These are phyloP conservation scores for Castanea sativa DNA, from an alignment of 306 rosid genomes.

Conservation along the genomic window DNA sequence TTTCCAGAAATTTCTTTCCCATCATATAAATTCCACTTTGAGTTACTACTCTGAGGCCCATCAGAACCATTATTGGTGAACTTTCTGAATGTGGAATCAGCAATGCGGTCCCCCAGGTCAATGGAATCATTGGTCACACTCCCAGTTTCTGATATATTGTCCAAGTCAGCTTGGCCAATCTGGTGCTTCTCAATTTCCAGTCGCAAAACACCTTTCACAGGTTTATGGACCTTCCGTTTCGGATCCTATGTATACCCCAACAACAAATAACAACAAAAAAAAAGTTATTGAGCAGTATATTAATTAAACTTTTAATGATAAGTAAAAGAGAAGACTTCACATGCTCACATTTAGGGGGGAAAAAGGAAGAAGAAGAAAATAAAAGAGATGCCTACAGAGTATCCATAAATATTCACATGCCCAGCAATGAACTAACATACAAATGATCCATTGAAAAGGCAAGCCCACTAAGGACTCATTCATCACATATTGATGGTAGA, in stretches of 20 bases:
- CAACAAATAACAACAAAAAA: conserved; percentile 2
- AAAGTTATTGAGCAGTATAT: conserved; percentile 1
- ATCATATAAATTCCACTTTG: conserved; percentile 56
- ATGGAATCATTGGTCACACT: conserved; percentile 76
- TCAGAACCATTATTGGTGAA: conserved; percentile 68
- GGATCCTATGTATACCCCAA: conserved; percentile 66
- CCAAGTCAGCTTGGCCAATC: conserved; percentile 71
- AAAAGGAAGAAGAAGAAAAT: background rate
- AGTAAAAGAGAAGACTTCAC: background rate
- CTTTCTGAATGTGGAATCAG: conserved; percentile 63
- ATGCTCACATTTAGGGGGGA: background rate
- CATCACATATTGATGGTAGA: background rate
- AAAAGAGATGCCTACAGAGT: background rate
- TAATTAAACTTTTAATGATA: background rate
- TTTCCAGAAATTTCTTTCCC: conserved; percentile 63
- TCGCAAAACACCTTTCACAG: conserved; percentile 88
- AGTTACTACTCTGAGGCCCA: conserved; percentile 73
- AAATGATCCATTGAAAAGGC: background rate
- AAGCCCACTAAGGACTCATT: background rate
- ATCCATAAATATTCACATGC: background rate
- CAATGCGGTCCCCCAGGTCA: conserved; percentile 65
- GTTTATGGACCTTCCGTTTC: conserved; percentile 89
- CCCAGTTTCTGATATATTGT: conserved; percentile 85
- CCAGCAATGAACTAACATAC: background rate
- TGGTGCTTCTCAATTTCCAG: conserved; percentile 96